Conservation (phyloP, 2,329 filamentous ascomycete species). For the Chaetomium strumarium region DNA sequence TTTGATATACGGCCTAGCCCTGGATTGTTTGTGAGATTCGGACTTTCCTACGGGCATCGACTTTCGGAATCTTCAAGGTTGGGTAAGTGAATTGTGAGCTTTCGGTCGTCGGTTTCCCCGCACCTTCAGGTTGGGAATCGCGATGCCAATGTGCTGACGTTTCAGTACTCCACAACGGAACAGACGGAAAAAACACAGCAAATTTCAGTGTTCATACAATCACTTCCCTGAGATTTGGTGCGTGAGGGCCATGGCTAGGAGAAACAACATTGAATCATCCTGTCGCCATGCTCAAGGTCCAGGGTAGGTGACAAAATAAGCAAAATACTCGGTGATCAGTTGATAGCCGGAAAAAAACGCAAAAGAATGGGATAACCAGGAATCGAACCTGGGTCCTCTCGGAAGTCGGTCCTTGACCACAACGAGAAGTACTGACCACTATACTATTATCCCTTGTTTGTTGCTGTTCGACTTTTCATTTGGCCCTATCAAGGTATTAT, state of each 20-base stretch:
- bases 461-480: not conserved
- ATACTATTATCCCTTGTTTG: constrained; percentile 11
- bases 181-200: no score
- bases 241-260: no score
- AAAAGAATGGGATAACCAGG: constrained; percentile 17
- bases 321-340: no score
- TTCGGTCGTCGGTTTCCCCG: not conserved
- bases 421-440: constrained; percentile 20
- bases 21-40: not conserved
- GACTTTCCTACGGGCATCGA: not conserved
- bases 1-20: not conserved
- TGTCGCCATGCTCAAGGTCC: no score
- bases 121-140: not conserved
- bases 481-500: no score
- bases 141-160: constrained; percentile 6
- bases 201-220: no score
- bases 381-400: constrained; percentile 24
- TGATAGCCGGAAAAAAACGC: not conserved
- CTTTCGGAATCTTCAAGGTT: not conserved
- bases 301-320: no score
- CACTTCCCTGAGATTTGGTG: no score
- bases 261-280: no score
- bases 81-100: not conserved
- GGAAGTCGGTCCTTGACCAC: constrained; percentile 12
- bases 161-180: not conserved